A percentile compares a stretch with the other conserved stretches of the same genome.
phyloP scores from a whole-genome alignment of 192 early-diverging fungal species.

The Diversispora epigaea region DNA sequence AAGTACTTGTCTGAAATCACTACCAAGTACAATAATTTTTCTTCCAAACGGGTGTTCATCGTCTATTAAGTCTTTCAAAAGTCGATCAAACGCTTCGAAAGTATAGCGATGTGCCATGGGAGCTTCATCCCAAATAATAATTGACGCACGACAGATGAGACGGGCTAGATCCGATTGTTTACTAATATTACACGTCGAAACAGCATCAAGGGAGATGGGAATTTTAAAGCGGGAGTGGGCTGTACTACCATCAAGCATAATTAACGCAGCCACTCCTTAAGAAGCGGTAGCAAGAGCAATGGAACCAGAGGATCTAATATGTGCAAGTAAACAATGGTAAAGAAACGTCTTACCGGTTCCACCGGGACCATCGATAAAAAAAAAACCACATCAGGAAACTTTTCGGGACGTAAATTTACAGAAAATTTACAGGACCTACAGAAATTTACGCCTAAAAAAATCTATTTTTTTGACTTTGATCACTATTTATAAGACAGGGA shows the following conservation, averaged over 20 bases:
- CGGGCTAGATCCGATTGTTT: neutral
- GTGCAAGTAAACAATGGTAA: no score
- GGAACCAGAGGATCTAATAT: no score
- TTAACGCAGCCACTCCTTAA: no score
- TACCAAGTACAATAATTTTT: neutral
- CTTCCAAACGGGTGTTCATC: neutral
- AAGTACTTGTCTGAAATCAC: neutral
- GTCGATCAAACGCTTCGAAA: neutral
- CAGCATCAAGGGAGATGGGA: neutral
- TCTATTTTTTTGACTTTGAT: no score
- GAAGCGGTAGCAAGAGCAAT: no score
- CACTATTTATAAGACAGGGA: no score
- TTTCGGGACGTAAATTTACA: no score
- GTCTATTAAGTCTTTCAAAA: neutral
- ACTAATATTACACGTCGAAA: neutral
- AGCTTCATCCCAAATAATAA: neutral
- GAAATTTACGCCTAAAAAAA: no score
- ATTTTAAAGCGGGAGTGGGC: neutral
- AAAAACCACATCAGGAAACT: no score
- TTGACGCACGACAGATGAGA: neutral
- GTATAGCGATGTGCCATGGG: neutral
- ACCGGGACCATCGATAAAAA: no score
- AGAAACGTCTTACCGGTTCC: no score
- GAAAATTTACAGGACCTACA: no score
- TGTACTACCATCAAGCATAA: neutral